Conservation (phyloP, 257 asterid species). For the Solanum stenotomum region DNA sequence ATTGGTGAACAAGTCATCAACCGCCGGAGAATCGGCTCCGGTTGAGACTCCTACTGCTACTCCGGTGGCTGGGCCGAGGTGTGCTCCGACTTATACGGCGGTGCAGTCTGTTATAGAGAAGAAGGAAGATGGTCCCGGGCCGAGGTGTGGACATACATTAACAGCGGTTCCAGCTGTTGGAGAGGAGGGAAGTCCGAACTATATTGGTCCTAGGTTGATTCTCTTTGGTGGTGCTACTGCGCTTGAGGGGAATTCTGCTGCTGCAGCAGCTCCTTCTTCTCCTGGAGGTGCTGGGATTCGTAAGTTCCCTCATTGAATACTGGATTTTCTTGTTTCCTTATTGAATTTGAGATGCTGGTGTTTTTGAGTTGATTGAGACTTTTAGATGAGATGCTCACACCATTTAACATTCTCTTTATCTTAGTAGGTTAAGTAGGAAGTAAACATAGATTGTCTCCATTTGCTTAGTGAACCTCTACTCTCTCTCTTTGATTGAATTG, state of each 20-base stretch:
- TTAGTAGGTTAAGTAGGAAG: neutral
- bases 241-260: slow-evolving; percentile 81
- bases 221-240: slow-evolving; percentile 97
- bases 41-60: slow-evolving; percentile 4
- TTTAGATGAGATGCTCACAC: neutral
- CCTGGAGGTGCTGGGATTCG: slow-evolving; percentile 97
- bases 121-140: slow-evolving; percentile 97
- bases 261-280: slow-evolving; percentile 80
- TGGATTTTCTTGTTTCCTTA: slow-evolving; percentile 17
- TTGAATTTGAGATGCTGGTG: slow-evolving; percentile 25
- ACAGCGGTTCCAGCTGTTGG: slow-evolving; percentile 97
- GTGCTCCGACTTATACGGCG: slow-evolving; percentile 79
- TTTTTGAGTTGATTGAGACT: neutral
- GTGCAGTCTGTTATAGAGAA: slow-evolving; percentile 74
- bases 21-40: slow-evolving; percentile 18
- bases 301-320: slow-evolving; percentile 20
- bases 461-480: neutral
- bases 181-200: slow-evolving; percentile 83
- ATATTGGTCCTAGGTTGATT: slow-evolving; percentile 82
- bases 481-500: neutral
- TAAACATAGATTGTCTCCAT: neutral
- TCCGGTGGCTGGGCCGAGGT: slow-evolving; percentile 69
- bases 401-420: neutral
- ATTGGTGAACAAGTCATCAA: slow-evolving; percentile 32
- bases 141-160: slow-evolving; percentile 94